A percentile compares a stretch with the other conserved stretches of the same genome.
These are phyloP conservation scores for Coix lacrymajobi DNA, from an alignment of 176 grass and related monocot species.

Conservation along the genomic window DNA sequence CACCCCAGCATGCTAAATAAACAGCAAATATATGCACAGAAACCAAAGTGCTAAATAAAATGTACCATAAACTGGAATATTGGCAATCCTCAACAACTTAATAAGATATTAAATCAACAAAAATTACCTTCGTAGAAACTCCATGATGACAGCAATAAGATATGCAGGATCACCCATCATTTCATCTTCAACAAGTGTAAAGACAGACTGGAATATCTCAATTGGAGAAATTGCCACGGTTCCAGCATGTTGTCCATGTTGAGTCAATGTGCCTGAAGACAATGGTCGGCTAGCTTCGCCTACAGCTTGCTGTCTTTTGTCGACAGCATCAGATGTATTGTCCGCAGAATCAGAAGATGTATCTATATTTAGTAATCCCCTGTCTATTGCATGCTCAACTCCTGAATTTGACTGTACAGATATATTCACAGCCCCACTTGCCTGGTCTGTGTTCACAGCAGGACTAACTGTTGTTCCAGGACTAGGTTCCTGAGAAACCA, in stretches of 20 bases:
- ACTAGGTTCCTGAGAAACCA: slow-evolving; percentile 26
- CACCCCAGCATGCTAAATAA: background rate
- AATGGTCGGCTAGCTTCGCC: slow-evolving; percentile 46
- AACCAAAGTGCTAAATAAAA: background rate
- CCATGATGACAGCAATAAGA: slow-evolving; percentile 70
- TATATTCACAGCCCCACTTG: slow-evolving; percentile 27
- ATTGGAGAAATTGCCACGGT: slow-evolving; percentile 70
- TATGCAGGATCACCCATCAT: slow-evolving; percentile 87
- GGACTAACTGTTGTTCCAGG: slow-evolving; percentile 17
- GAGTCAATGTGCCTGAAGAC: slow-evolving; percentile 45
- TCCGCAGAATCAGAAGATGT: slow-evolving; percentile 58
- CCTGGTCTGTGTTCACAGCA: slow-evolving; percentile 28
- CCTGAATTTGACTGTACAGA: slow-evolving; percentile 31
- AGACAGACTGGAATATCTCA: slow-evolving; percentile 85
- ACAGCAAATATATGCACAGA: background rate
- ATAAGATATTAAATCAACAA: slow-evolving; percentile 17
- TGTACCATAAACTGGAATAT: background rate
- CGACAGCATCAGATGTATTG: slow-evolving; percentile 22
- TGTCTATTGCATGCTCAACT: slow-evolving; percentile 28
- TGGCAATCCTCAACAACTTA: slow-evolving; percentile 6
- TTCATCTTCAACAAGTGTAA: slow-evolving; percentile 87
- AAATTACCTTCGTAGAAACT: slow-evolving; percentile 74
- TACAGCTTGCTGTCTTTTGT: slow-evolving; percentile 37
- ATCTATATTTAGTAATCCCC: slow-evolving; percentile 30
- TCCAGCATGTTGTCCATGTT: slow-evolving; percentile 44